A percentile compares a stretch with the other conserved stretches of the same genome.
These are phyloP conservation scores for Yarrowia alimentaria DNA, from an alignment of 805 yeast genomes.

Conservation along the genomic window DNA sequence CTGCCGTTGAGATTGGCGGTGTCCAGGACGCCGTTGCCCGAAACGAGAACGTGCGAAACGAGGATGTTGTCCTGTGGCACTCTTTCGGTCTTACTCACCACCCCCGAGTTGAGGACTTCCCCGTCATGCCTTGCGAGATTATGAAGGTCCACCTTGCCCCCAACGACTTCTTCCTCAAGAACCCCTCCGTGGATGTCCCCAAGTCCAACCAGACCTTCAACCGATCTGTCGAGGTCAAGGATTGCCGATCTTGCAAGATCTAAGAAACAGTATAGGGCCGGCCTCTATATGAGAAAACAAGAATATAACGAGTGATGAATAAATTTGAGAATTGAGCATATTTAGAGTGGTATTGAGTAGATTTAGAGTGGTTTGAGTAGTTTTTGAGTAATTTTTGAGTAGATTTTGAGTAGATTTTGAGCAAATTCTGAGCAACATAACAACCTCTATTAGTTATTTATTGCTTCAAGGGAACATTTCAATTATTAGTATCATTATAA, in stretches of 20 bases:
- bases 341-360: neutral
- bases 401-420: neutral
- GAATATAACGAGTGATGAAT: slow-evolving; percentile 14
- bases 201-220: slow-evolving; percentile 66
- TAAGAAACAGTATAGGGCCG: slow-evolving; percentile 3
- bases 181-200: slow-evolving; percentile 78
- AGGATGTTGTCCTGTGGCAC: slow-evolving; percentile 77
- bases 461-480: no score
- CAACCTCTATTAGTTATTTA: no score
- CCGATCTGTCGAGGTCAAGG: slow-evolving; percentile 49
- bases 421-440: neutral
- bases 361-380: neutral
- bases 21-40: slow-evolving; percentile 65
- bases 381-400: neutral
- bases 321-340: neutral
- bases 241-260: slow-evolving; percentile 34
- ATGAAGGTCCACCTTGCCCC: slow-evolving; percentile 68
- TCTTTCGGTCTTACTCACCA: slow-evolving; percentile 79
- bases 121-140: slow-evolving; percentile 84
- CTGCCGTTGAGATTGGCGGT: slow-evolving; percentile 66
- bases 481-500: no score
- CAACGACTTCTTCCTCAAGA: slow-evolving; percentile 68
- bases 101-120: slow-evolving; percentile 84
- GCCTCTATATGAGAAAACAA: slow-evolving; percentile 8
- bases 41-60: slow-evolving; percentile 65